These are phyloP conservation scores for Apiotrichum montevideense DNA, from an alignment of 1,284 basidiomycete genomes.

Conservation along the genomic window DNA sequence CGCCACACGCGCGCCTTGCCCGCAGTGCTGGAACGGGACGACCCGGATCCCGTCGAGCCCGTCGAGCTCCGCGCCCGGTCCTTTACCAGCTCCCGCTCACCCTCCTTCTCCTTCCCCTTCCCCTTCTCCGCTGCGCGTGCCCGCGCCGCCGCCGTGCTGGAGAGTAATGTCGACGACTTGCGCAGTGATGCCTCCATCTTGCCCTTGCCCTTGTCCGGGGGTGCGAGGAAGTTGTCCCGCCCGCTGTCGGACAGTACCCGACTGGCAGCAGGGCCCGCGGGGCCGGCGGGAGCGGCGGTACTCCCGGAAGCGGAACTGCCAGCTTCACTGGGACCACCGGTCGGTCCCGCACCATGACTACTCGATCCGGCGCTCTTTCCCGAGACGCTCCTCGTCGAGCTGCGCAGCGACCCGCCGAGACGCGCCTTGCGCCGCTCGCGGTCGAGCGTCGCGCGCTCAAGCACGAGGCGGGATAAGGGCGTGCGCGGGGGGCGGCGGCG, in stretches of 20 bases:
- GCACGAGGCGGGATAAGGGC: slow-evolving; percentile 36
- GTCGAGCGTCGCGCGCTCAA: slow-evolving; percentile 20
- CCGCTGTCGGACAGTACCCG: too few relatives aligned
- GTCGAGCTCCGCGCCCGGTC: too few relatives aligned
- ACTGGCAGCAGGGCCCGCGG: too few relatives aligned
- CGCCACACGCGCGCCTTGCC: too few relatives aligned
- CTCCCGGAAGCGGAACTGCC: too few relatives aligned
- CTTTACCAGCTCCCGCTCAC: background rate
- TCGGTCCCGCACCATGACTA: too few relatives aligned
- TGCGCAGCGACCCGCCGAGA: background rate
- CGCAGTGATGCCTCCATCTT: background rate
- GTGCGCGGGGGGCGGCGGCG: slow-evolving; percentile 24
- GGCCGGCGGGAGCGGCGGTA: too few relatives aligned
- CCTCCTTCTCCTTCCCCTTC: background rate
- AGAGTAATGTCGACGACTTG: background rate
- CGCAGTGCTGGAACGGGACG: too few relatives aligned
- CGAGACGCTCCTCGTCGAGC: background rate
- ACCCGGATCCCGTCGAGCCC: too few relatives aligned
- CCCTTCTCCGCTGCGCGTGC: background rate
- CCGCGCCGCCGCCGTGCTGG: slow-evolving; percentile 5
- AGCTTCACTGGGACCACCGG: too few relatives aligned
- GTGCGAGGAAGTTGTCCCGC: too few relatives aligned
- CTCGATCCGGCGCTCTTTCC: background rate
- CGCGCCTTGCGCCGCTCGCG: background rate
- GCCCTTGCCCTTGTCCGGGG: background rate